Conservation (phyloP, 2,329 filamentous ascomycete species). For the Knoxdaviesia proteae region DNA sequence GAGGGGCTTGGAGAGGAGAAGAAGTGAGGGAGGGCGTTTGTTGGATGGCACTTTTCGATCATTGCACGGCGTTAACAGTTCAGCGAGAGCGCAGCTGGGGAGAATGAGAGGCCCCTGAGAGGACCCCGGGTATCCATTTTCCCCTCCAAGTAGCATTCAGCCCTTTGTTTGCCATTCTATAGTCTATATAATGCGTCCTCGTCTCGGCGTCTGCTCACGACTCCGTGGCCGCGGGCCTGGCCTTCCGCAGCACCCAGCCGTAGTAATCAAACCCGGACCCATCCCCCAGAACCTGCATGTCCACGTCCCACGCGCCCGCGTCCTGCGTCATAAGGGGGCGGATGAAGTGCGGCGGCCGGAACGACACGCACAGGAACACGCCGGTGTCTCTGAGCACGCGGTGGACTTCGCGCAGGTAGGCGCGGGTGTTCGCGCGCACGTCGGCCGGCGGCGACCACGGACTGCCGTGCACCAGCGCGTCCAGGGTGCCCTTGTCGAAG, state of each 20-base stretch:
- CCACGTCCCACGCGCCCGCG: conserved; percentile 18
- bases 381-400: conserved; percentile 25
- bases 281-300: conserved; percentile 19
- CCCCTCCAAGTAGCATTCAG: too few relatives aligned
- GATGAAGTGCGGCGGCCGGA: conserved; percentile 32
- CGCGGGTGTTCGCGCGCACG: conserved; percentile 22
- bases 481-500: conserved; percentile 35
- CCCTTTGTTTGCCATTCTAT: too few relatives aligned
- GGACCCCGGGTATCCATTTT: too few relatives aligned
- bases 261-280: conserved; percentile 26
- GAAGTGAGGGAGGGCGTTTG: too few relatives aligned
- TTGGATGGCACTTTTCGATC: too few relatives aligned
- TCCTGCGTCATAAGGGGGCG: conserved; percentile 21
- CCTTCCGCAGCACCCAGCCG: conserved; percentile 19
- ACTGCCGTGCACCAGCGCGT: conserved; percentile 33
- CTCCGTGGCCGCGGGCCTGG: too few relatives aligned
- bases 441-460: conserved; percentile 29
- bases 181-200: too few relatives aligned
- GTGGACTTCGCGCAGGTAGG: conserved; percentile 28
- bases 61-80: too few relatives aligned
- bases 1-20: conserved; percentile 11
- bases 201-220: too few relatives aligned
- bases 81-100: too few relatives aligned
- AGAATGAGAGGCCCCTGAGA: too few relatives aligned
- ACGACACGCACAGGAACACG: conserved; percentile 30